These are phyloP conservation scores for Phialophora chinensis DNA, from an alignment of 2,329 filamentous ascomycete genomes.

Conservation along the genomic window DNA sequence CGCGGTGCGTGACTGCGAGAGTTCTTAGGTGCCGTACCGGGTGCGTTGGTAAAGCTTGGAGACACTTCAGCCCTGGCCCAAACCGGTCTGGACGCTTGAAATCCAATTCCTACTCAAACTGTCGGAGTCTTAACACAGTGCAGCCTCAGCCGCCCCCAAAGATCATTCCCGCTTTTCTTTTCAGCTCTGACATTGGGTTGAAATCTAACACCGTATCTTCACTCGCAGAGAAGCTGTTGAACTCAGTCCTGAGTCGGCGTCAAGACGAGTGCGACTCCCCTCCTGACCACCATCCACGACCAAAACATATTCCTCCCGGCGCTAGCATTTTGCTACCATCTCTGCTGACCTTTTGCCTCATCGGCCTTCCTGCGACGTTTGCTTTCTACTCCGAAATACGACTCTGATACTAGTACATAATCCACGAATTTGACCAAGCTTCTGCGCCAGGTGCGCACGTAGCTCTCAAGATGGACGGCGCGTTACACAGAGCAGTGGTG, in stretches of 20 bases:
- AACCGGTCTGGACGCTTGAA: conserved; percentile 15
- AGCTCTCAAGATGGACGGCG: conserved; percentile 48
- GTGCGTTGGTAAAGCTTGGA: conserved; percentile 8
- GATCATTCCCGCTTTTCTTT: conserved; percentile 20
- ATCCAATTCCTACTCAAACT: conserved; percentile 18
- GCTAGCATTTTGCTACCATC: conserved; percentile 14
- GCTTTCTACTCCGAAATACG: background rate
- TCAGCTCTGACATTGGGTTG: conserved; percentile 20
- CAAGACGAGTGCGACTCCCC: conserved; percentile 3
- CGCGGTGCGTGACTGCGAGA: background rate
- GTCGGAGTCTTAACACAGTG: conserved; percentile 12
- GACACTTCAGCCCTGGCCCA: conserved; percentile 24
- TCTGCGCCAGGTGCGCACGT: conserved; percentile 36
- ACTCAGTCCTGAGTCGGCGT: background rate
- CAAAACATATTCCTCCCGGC: conserved; percentile 13
- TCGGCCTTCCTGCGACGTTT: conserved; percentile 2
- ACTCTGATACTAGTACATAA: background rate
- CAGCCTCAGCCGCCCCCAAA: conserved; percentile 32
- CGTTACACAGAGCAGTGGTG: conserved; percentile 83
- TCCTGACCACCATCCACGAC: conserved; percentile 8
- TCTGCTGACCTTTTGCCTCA: conserved; percentile 18
- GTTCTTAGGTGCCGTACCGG: background rate
- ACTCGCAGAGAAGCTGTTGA: conserved; percentile 9
- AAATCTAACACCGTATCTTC: background rate
- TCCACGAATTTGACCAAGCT: background rate